Evolutionary conservation across 2,329 filamentous ascomycete species (phyloP).

Genomic region (Ascochyta lentis): DNA sequence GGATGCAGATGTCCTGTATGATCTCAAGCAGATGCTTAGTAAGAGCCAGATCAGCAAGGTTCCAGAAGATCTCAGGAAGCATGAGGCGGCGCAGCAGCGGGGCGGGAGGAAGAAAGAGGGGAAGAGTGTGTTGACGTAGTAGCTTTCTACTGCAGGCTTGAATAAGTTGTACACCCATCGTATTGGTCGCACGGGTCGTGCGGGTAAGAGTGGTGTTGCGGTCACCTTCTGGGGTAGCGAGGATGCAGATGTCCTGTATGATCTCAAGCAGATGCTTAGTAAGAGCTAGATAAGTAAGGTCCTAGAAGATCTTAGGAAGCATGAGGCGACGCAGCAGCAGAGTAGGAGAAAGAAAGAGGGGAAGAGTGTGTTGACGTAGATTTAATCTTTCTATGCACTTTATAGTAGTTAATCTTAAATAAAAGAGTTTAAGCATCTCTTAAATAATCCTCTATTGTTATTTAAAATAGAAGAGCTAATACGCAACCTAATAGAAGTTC

Average conservation of each 20-base stretch:
- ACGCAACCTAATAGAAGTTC: too few species aligned
- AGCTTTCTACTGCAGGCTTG: not conserved
- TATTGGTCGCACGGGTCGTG: slow-evolving; percentile 95
- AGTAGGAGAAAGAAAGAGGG: slow-evolving; percentile 40
- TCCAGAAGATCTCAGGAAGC: slow-evolving; percentile 86
- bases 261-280: slow-evolving; percentile 92
- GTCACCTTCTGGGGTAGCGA: slow-evolving; percentile 95
- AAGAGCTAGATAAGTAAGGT: slow-evolving; percentile 90
- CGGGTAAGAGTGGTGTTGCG: slow-evolving; percentile 93
- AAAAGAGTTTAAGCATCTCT: too few species aligned
- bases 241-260: slow-evolving; percentile 89
- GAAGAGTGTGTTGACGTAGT: slow-evolving; percentile 21
- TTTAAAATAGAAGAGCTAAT: too few species aligned
- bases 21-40: slow-evolving; percentile 92
- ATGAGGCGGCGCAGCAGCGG: slow-evolving; percentile 90
- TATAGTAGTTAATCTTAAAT: too few species aligned
- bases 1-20: slow-evolving; percentile 89
- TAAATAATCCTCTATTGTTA: too few species aligned
- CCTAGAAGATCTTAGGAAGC: slow-evolving; percentile 86
- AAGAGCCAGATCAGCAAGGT: slow-evolving; percentile 90
- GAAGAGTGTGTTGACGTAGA: slow-evolving; percentile 20
- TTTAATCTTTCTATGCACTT: too few species aligned
- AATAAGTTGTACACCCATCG: slow-evolving; percentile 87
- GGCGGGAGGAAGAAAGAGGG: slow-evolving; percentile 49
- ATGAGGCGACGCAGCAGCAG: slow-evolving; percentile 90